Base-by-base conservation (phyloP, 2,329 filamentous ascomycete species). In the Colletotrichum filicis region DNA sequence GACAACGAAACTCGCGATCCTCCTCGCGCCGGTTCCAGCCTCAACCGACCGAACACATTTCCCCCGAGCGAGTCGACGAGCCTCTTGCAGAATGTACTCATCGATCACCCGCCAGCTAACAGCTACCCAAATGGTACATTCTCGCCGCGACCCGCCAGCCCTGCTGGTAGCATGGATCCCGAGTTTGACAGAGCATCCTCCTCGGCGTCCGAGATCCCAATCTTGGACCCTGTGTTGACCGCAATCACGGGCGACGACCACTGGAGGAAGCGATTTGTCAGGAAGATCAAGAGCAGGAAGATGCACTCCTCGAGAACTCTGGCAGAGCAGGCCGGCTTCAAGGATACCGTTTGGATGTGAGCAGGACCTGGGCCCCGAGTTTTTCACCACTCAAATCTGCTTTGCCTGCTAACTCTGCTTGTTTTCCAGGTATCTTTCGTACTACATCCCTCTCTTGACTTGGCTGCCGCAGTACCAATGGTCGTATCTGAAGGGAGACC, bases 381-480 rank as follows among this genome's bases (percentile, higher is more conserved):
- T 55, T 14, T 90, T 82, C 24, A 32, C n/a, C 11, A 6, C 46
- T 49, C 9, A 26, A 26, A 7, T 24, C 28, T 22, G 8, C 42
- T 22, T 32, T 24, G 11, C 52, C 28, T 11, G 46, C 52, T 74
- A 42, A 73, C 42, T 8, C 11, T 26, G 58, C 26, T 16, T 64
- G 57, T 32, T 71, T 9, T 30, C 11, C 73, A 95, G 93, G 90
- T 98, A 98, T 80, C 83, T 98, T 74, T 92, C 93, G 4, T 98
- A 99, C 85, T 99, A 99, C 80, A 87, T 99, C 58, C 97, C 97
- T 0, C 94, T 95, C 74, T 85, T 98, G 76, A 95, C 93, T 75
- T 99, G 97, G 97, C 92, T 97, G 74, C 88, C 87, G 65, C 94
- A 98, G 83, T 99, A 99, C 83, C 91, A 90, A 77, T 92, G 91